phyloP scores from a whole-genome alignment of 179 eudicot genomes.

The Beta corolliflora region DNA sequence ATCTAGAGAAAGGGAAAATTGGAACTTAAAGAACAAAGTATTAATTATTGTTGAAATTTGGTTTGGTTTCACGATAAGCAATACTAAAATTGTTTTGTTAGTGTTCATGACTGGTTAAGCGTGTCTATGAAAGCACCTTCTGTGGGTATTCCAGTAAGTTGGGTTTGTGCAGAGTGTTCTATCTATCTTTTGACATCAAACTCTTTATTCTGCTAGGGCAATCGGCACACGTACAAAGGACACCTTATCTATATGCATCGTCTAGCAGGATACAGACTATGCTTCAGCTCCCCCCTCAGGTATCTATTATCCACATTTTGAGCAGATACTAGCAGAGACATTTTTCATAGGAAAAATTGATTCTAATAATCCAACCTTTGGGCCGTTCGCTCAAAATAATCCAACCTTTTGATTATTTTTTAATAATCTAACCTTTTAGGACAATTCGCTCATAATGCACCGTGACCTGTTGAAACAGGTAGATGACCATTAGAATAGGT shows the following conservation, averaged over 20 bases:
- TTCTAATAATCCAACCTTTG: no score
- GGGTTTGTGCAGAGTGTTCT: neutral
- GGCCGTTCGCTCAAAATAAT: no score
- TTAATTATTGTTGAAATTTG: neutral
- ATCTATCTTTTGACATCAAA: neutral
- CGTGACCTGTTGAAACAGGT: no score
- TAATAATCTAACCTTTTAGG: no score
- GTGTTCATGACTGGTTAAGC: neutral
- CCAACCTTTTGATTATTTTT: no score
- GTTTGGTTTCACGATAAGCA: neutral
- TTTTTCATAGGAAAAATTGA: no score
- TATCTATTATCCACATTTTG: constrained; percentile 1
- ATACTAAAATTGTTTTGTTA: neutral
- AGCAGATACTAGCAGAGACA: neutral
- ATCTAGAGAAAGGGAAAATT: no score
- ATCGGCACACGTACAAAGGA: constrained; percentile 26
- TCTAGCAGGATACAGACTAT: constrained; percentile 24
- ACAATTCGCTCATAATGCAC: no score
- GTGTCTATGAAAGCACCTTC: constrained; percentile 8
- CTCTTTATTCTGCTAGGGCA: constrained; percentile 35
- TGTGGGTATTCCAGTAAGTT: neutral
- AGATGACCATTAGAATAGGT: no score
- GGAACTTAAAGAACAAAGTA: neutral
- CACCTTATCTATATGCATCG: constrained; percentile 23
- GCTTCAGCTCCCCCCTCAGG: constrained; percentile 25